Base-by-base conservation (phyloP, 2,329 filamentous ascomycete genomes). In the Thyridium curvatum region DNA sequence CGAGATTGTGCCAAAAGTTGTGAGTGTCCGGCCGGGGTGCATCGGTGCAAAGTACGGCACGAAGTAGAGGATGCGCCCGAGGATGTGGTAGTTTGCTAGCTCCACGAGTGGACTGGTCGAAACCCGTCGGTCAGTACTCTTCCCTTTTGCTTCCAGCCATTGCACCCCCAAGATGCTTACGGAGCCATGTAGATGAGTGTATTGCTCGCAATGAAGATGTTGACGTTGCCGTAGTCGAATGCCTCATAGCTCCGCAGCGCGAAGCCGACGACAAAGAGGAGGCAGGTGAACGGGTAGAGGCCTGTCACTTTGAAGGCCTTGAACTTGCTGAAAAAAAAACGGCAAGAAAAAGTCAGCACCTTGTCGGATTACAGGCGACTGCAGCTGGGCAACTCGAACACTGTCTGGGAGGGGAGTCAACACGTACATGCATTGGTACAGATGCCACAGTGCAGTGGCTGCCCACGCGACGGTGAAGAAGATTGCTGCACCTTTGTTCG, bases 61-160 rank as follows among this genome's bases (percentile, higher is more conserved):
- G 54, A 82, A 84, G 58, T 72, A 73, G 18, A 84, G 64, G 10
- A 79, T 63, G 3, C 79, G 71, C 4, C 72, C 73, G 38, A 84
- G 72, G 42, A 82, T 65, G 49, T 79, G 72, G 56, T 83, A 84
- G 58, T 83, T 82, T 42, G 72, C 69, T 4, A 79, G 70, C 43
- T 80, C 77, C 37, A 81, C 71, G 4, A 83, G 61, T 0, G 80
- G 79, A 3, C 74, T 75, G 41, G n/a, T 37, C 5, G 30, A 12
- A 6, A 5, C 6, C 8, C 6, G 30, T n/a, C 13, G 13, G 30
- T 32, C 15, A 32, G 30, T 16, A 32, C 8, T 16, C 13, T 13
- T 16, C 13, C 8, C 15, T 32, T 32, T 32, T 32, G 7, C 30
- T 32, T 32, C 21, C 10, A n/a, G n/a, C n/a, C n/a, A n/a, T n/a